Percentiles rank a stretch among this genome's conserved stretches.
Conservation (phyloP, 768 basidiomycete genomes). For the Pulveroboletus sp. region DNA sequence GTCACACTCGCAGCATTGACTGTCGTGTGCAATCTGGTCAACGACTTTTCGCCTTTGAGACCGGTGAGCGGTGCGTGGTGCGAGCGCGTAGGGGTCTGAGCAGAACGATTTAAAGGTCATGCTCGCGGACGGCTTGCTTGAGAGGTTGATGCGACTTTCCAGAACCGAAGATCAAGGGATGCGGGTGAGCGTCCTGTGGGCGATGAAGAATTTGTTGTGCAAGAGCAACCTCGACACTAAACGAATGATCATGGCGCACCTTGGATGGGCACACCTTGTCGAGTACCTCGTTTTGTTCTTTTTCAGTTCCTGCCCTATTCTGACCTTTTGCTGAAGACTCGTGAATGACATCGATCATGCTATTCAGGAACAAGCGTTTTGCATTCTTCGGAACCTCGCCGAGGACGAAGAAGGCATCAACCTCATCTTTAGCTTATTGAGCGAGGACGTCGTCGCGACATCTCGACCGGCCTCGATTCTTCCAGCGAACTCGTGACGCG, state of each 20-base stretch:
- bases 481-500: slow-evolving; percentile 50
- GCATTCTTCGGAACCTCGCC: slow-evolving; percentile 62
- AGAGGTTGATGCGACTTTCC: slow-evolving; percentile 58
- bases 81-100: neutral
- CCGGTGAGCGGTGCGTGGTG: slow-evolving; percentile 44
- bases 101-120: slow-evolving; percentile 42
- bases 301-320: neutral
- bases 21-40: slow-evolving; percentile 81
- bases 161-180: slow-evolving; percentile 51
- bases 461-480: slow-evolving; percentile 49
- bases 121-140: slow-evolving; percentile 63
- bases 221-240: slow-evolving; percentile 61
- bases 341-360: slow-evolving; percentile 49
- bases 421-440: slow-evolving; percentile 54
- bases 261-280: slow-evolving; percentile 63
- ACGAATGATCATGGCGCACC: slow-evolving; percentile 55
- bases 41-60: slow-evolving; percentile 79
- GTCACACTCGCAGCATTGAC: slow-evolving; percentile 69
- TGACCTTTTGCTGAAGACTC: slow-evolving; percentile 37
- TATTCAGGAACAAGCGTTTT: slow-evolving; percentile 69
- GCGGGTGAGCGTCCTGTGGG: slow-evolving; percentile 76
- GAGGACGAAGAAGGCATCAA: slow-evolving; percentile 62
- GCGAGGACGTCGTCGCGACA: slow-evolving; percentile 41
- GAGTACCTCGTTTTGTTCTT: slow-evolving; percentile 39
- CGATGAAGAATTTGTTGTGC: slow-evolving; percentile 76